Conservation (phyloP, 2,329 filamentous ascomycete species). For the Aspergillus phoenicis region DNA sequence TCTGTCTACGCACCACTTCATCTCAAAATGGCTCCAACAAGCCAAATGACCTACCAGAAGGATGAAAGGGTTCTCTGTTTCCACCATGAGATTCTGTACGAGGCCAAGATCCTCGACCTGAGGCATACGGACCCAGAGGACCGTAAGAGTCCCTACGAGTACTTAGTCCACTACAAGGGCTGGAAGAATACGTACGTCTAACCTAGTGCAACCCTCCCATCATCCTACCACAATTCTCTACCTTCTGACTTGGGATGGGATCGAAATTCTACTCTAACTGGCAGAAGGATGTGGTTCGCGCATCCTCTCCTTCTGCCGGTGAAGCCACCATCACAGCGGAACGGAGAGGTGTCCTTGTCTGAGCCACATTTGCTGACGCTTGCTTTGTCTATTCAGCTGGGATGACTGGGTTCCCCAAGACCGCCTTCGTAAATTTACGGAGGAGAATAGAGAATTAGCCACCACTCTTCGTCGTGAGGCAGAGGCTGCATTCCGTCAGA, state of each 20-base stretch:
- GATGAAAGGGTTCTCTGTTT: slow-evolving; percentile 97
- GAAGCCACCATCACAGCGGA: not conserved
- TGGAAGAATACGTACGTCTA: slow-evolving; percentile 90
- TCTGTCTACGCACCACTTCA: not conserved
- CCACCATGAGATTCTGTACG: slow-evolving; percentile 94
- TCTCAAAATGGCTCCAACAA: slow-evolving; percentile 60
- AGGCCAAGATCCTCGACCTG: slow-evolving; percentile 90
- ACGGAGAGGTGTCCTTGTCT: not conserved
- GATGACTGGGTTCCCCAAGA: slow-evolving; percentile 97
- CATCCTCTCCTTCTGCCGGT: slow-evolving; percentile 2
- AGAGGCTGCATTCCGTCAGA: slow-evolving; percentile 38
- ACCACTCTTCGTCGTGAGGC: slow-evolving; percentile 49
- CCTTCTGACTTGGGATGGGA: not conserved
- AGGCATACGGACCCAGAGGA: slow-evolving; percentile 63
- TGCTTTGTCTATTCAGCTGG: slow-evolving; percentile 61
- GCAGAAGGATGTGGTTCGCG: not conserved
- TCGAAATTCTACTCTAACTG: not conserved
- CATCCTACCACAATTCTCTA: not conserved
- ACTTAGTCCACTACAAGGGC: slow-evolving; percentile 97
- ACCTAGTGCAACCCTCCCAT: slow-evolving; percentile 17
- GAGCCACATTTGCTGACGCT: slow-evolving; percentile 17
- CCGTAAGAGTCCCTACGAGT: slow-evolving; percentile 76
- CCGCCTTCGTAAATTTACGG: slow-evolving; percentile 88
- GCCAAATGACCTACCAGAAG: slow-evolving; percentile 61
- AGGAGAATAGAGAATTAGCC: slow-evolving; percentile 91